These are phyloP conservation scores for Pseudozyma tsukubaensis DNA, from an alignment of 1,284 basidiomycete species.

Conservation along the genomic window DNA sequence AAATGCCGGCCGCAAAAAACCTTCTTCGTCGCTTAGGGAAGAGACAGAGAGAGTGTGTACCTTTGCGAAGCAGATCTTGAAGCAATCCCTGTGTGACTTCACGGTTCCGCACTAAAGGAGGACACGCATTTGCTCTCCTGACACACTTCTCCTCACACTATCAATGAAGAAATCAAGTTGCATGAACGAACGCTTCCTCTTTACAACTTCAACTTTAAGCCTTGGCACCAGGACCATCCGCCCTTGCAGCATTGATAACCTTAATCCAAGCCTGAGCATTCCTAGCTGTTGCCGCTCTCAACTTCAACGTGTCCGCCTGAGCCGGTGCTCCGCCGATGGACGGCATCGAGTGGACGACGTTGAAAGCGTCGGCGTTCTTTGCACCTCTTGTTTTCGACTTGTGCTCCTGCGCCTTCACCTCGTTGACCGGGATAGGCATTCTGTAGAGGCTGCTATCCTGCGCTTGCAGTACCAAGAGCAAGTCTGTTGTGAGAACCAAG, in stretches of 20 bases:
- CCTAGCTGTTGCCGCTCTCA: slow-evolving; percentile 17
- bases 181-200: not conserved
- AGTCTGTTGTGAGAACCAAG: slow-evolving; percentile 67
- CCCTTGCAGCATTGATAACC: slow-evolving; percentile 17
- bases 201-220: not conserved
- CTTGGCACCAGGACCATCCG: not conserved
- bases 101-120: too few relatives aligned
- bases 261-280: slow-evolving; percentile 34
- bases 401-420: slow-evolving; percentile 34
- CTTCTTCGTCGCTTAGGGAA: too few relatives aligned
- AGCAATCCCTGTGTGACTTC: too few relatives aligned
- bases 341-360: slow-evolving; percentile 19
- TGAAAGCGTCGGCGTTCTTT: slow-evolving; percentile 30
- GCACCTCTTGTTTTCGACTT: slow-evolving; percentile 20
- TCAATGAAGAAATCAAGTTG: too few relatives aligned
- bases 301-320: slow-evolving; percentile 28
- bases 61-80: too few relatives aligned
- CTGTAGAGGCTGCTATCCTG: slow-evolving; percentile 47
- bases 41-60: too few relatives aligned
- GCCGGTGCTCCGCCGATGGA: not conserved
- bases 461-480: slow-evolving; percentile 61
- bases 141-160: too few relatives aligned
- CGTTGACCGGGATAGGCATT: slow-evolving; percentile 56
- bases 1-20: not conserved
- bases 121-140: too few relatives aligned